Base-by-base conservation (phyloP, 208 protist species). In the Leishmania martiniquensis region DNA sequence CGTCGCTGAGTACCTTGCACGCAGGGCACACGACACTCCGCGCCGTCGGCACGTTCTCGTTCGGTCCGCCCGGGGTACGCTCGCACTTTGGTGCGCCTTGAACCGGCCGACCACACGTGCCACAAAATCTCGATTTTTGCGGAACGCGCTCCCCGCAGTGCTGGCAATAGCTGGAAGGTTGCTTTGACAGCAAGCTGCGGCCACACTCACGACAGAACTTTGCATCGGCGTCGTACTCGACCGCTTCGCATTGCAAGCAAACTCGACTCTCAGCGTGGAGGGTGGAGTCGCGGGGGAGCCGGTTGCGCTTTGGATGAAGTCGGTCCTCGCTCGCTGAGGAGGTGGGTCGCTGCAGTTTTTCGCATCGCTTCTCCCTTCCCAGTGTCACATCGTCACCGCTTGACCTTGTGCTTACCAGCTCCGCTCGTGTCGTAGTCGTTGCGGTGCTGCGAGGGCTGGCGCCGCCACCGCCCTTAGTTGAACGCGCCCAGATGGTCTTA, bases 141-240 rank as follows among this genome's bases (percentile, higher is more conserved):
- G 90, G 90, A 39, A 96, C 83, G 32, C 76, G 39, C 69, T 97
- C 90, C 0, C 90, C 89, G 78, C 93, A 97, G n/a, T 84, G 62
- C 13, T 25, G 57, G 75, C 93, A 97, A 20, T 90, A 87, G 15
- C 86, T 81, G 25, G 81, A 59, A 70, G 86, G 60, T 37, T 69
- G 82, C 66, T 86, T 82, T 1, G 85, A 80, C 39, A 75, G 77
- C 20, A 85, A 65, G 32, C 34, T 45, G 45, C 66, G 70, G 1
- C 94, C 94, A 81, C 94, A 97, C 62, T 94, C 92, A 37, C 91
- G 88, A 76, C 94, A 97, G 65, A 92, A 97, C 76, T 94, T 94
- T 51, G 95, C 92, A 22, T 71, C 81, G 2, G 62, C 32, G 79
- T 96, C 92, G 85, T 96, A 91, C 82, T 98, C 93, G 4, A 96